Percentiles rank a stretch among this genome's conserved stretches.
These are phyloP conservation scores for Neurospora sp. DNA, from an alignment of 495 filamentous ascomycete genomes.

Conservation along the genomic window DNA sequence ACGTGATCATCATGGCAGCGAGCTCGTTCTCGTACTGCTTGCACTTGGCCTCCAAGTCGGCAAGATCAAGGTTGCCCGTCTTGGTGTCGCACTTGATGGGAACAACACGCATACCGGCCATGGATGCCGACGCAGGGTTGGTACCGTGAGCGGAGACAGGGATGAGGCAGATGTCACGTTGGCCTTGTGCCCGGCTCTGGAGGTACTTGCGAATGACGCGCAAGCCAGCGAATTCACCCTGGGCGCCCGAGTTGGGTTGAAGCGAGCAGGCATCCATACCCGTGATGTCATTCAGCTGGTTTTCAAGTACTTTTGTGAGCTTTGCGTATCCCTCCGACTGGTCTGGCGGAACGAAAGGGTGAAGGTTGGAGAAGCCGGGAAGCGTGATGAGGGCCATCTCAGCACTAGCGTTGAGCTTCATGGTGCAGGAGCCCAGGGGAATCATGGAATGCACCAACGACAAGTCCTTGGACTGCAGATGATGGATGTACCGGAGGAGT, in stretches of 20 bases:
- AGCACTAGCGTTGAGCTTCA: slow-evolving; percentile 96
- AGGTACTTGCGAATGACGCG: slow-evolving; percentile 84
- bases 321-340: slow-evolving; percentile 57
- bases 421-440: slow-evolving; percentile 96
- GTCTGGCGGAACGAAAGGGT: slow-evolving; percentile 64
- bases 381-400: slow-evolving; percentile 80
- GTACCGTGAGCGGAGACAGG: slow-evolving; percentile 96
- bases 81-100: slow-evolving; percentile 83
- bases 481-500: slow-evolving; percentile 87
- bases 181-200: slow-evolving; percentile 48
- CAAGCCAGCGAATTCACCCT: slow-evolving; percentile 94
- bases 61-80: slow-evolving; percentile 85
- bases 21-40: slow-evolving; percentile 78
- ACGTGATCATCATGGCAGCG: slow-evolving; percentile 96
- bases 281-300: slow-evolving; percentile 75
- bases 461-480: slow-evolving; percentile 90
- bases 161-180: slow-evolving; percentile 91
- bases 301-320: slow-evolving; percentile 62
- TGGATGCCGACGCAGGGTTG: slow-evolving; percentile 91
- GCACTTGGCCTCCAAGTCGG: slow-evolving; percentile 77
- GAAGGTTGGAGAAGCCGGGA: slow-evolving; percentile 76
- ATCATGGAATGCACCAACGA: slow-evolving; percentile 98
- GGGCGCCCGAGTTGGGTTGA: slow-evolving; percentile 94
- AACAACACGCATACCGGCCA: slow-evolving; percentile 96
- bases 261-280: slow-evolving; percentile 85